Evolutionary conservation across 1,139 yeast genomes (phyloP), one percentile per base, ranked within the genome.

Genomic region (Nakaseomyces uthaithaninus): DNA sequence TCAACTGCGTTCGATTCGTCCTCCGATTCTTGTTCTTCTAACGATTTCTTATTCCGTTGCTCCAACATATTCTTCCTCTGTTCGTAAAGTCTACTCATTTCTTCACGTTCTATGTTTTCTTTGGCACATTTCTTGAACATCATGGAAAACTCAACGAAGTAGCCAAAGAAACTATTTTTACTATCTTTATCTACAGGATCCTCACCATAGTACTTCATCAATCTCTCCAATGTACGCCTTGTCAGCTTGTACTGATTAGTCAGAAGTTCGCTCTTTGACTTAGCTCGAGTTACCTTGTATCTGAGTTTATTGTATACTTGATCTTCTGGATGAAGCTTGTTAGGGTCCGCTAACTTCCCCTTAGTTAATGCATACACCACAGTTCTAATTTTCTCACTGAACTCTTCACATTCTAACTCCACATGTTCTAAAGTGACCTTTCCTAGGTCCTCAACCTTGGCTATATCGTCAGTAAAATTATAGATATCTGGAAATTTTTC

Each of bases 201-300:
- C 58, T 91, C 98, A 6, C 97, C 97, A 60, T 81, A 91, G 55
- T 76, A 81, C 38, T 66, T 66, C 91, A 91, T 79, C 39, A 85
- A 65, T 37, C 72, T 69, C 26, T 71, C 68, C 49, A 80, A 75
- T 37, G 74, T 79, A 2, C 65, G 60, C 31, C 74, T 59, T 0
- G 91, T 75, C 15, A 69, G 61, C 41, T 66, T 68, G 46, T 80
- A 63, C 45, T 79, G 89, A 11, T 69, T 65, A 37, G 71, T 73
- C 39, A 91, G 64, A 12, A 73, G 57, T 6, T 69, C 66, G 37
- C 76, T 72, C 60, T 82, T 84, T 37, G 67, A 65, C 38, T 75
- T 70, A 0, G 96, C 95, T 38, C 68, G 69, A 3, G 68, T 69
- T 16, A 74, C 51, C 42, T 68, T 74, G 26, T 75, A 74, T 39